Evolutionary conservation across 2,329 filamentous ascomycete species (phyloP), one percentile per base, ranked within the genome.

Genomic region (Zasmidium citrigriseum): DNA sequence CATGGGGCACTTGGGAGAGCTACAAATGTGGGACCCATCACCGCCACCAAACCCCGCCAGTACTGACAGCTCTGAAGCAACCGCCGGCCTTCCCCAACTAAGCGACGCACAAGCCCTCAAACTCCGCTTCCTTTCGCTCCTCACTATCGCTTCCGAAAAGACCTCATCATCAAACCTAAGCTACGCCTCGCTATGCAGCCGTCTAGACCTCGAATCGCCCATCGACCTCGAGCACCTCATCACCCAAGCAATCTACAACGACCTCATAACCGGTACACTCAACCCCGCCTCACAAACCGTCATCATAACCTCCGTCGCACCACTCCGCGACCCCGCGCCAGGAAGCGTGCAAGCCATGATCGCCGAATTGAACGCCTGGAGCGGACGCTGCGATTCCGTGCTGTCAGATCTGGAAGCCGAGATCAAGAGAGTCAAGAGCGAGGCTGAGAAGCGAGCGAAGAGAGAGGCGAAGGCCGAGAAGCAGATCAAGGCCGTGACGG

Each of bases 71-170:
- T 67, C 57, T 23, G 65, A 73, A 80, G 78, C 75, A 64, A 80
- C 77, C 12, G 72, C 65, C 48, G 52, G 73, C 63, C 86, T 97
- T 2, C 95, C 93, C 2, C 62, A 80, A 7, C 85, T 99, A 50
- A 88, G 83, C 71, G 82, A 85, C 0, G 80, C 84, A 54, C 95
- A 99, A 78, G 78, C 82, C 46, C 83, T 87, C 63, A 99, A 99
- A 78, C 89, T 99, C 46, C 89, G 91, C 54, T 91, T 97, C 71
- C 88, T 99, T 41, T 91, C 92, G 20, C 86, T 99, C 61, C 83
- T 99, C 47, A 89, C 90, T 0, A 86, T 97, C 60, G 88, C 91
- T 58, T 83, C 86, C 60, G 84, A 88, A 62, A 67, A 68, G 45
- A 59, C 62, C 14, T 52, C 59, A 14, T 75, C 78, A 86, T 69